Conservation (phyloP, 306 rosid species). For the Medicago lupulina region DNA sequence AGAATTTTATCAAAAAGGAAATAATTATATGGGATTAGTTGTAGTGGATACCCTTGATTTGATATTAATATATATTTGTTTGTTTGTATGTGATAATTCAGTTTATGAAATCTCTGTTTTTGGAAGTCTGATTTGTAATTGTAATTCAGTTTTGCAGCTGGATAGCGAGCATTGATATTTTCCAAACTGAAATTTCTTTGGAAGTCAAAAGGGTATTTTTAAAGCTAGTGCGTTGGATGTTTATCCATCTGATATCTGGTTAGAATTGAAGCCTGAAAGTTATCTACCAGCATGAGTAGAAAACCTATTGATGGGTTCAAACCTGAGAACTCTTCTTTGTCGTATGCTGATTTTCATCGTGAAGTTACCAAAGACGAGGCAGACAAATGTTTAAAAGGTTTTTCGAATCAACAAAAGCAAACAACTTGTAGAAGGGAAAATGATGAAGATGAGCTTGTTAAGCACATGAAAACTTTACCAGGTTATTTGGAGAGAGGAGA, state of each 20-base stretch:
- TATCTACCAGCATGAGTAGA: conserved; percentile 50
- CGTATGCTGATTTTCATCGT: conserved; percentile 66
- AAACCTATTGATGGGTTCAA: conserved; percentile 52
- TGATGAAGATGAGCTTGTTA: conserved; percentile 81
- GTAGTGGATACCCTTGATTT: neutral
- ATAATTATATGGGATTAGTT: neutral
- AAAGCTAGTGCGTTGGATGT: conserved; percentile 20
- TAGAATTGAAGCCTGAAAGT: conserved; percentile 43
- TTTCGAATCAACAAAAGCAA: conserved; percentile 51
- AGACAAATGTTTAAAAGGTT: conserved; percentile 43
- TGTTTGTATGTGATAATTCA: neutral
- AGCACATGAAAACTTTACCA: conserved; percentile 87
- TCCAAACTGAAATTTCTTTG: conserved; percentile 38
- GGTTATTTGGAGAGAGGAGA: conserved; percentile 80
- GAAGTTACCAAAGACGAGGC: conserved; percentile 53
- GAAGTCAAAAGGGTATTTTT: conserved; percentile 38
- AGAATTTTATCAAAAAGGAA: too few species aligned
- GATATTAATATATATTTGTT: neutral
- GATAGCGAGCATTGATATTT: conserved; percentile 34
- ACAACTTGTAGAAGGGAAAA: conserved; percentile 45
- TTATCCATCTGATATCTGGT: conserved; percentile 50
- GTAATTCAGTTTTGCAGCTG: conserved; percentile 48
- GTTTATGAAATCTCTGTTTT: conserved; percentile 22
- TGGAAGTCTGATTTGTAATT: conserved; percentile 41
- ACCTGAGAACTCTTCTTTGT: conserved; percentile 52